These are phyloP conservation scores for Aspergillus amoenus DNA, from an alignment of 2,329 filamentous ascomycete species.

Conservation along the genomic window DNA sequence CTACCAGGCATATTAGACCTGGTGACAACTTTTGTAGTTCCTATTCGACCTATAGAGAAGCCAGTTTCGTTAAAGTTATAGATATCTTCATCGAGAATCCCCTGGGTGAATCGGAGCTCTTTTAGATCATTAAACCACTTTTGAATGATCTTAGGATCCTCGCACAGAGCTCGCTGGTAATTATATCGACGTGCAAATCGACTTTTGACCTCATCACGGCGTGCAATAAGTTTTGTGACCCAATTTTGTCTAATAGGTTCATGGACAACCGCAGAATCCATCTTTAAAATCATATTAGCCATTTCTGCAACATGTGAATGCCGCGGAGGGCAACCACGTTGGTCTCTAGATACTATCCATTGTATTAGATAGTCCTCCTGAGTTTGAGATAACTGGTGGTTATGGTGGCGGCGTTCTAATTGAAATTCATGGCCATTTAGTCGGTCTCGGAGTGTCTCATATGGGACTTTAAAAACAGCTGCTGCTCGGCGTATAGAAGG, in stretches of 20 bases:
- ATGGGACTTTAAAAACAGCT: slow-evolving; percentile 3
- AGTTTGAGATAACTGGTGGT: neutral
- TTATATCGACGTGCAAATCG: slow-evolving; percentile 7
- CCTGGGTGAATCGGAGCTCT: slow-evolving; percentile 8
- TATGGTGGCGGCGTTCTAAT: neutral
- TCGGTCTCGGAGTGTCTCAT: neutral
- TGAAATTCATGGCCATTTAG: neutral
- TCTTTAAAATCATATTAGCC: slow-evolving; percentile 10
- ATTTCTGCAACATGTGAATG: slow-evolving; percentile 8
- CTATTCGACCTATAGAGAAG: slow-evolving; percentile 18
- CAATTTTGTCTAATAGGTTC: slow-evolving; percentile 9
- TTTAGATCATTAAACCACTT: neutral
- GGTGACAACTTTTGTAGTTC: slow-evolving; percentile 9
- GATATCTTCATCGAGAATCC: slow-evolving; percentile 14
- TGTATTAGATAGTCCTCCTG: slow-evolving; percentile 6
- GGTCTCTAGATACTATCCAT: slow-evolving; percentile 10
- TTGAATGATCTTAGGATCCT: neutral
- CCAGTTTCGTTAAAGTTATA: slow-evolving; percentile 22
- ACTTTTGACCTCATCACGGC: neutral
- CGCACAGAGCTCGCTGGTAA: slow-evolving; percentile 9
- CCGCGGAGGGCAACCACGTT: neutral
- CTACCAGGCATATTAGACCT: neutral
- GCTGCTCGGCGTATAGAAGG: slow-evolving; percentile 1
- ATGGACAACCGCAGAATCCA: neutral
- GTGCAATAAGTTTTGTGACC: slow-evolving; percentile 11